Conservation (phyloP, 140 eudicot genomes). For the Ambrosia hybrid region DNA sequence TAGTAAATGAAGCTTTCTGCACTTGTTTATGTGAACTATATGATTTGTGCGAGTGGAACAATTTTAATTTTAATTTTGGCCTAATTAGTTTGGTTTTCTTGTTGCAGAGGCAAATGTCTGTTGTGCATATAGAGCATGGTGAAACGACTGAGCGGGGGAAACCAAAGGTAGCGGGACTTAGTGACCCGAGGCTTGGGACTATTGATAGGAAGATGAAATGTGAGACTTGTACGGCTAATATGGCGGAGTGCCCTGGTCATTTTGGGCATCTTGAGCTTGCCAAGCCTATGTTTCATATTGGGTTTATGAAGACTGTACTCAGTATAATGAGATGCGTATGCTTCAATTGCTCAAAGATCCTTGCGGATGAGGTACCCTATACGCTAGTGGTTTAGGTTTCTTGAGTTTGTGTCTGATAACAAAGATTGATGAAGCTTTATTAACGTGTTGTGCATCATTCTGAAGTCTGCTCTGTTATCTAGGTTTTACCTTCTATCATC, state of each 20-base stretch:
- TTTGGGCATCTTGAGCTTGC: slow-evolving; percentile 99
- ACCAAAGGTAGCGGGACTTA: slow-evolving; percentile 84
- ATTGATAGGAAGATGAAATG: slow-evolving; percentile 93
- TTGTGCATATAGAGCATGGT: slow-evolving; percentile 82
- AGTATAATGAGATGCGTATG: slow-evolving; percentile 92
- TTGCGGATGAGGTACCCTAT: slow-evolving; percentile 73
- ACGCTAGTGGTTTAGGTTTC: neutral
- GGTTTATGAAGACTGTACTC: slow-evolving; percentile 87
- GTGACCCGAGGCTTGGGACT: slow-evolving; percentile 92
- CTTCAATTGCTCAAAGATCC: slow-evolving; percentile 94
- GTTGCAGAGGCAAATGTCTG: slow-evolving; percentile 96
- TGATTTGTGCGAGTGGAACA: too few species aligned
- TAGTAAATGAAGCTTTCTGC: neutral
- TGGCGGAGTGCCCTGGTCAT: slow-evolving; percentile 99
- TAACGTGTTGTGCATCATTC: slow-evolving; percentile 2
- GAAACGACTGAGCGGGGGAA: slow-evolving; percentile 96
- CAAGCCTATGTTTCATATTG: slow-evolving; percentile 93
- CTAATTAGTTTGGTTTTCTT: neutral
- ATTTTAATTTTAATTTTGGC: neutral
- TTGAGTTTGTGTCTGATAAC: slow-evolving; percentile 6
- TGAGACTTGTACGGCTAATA: slow-evolving; percentile 94
- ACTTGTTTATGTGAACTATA: neutral
- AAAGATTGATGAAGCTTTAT: neutral
- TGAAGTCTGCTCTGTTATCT: too few species aligned
- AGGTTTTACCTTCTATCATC: too few species aligned